Base-by-base conservation (phyloP, 2,329 filamentous ascomycete genomes). In the Dactylellina sp. region DNA sequence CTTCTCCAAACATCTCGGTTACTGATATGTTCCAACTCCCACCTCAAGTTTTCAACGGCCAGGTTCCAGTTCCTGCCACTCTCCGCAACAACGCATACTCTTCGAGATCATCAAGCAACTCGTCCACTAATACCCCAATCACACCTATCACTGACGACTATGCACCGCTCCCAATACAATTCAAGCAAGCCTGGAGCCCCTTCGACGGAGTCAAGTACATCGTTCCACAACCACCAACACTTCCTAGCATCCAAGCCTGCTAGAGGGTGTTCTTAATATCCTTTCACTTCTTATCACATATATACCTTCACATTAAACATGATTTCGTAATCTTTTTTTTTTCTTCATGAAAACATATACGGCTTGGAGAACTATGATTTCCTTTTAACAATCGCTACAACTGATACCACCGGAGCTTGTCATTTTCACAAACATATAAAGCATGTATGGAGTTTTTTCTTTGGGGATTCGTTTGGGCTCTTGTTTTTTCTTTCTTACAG, bases 1-100 rank as follows among this genome's bases (percentile, higher is more conserved):
- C 61, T 65, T 76, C 71, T 71, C 76, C 47, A 77, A 76, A 56
- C 65, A 75, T 63, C 59, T 76, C 75, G 25, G 76, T 76, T 40
- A 76, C 77, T 59, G 77, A 77, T 53, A 74, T 75, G 60, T 79
- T 78, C 62, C 65, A 78, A 53, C 75, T 77, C 28, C 71, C 77
- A 32, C 64, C 62, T 16, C 70, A 75, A 25, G 44, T 75, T 9
- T 71, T 75, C 50, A 75, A 72, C 37, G 72, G 65, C 40, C 76
- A 77, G 32, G 71, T 76, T 37, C 75, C 76, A 70, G 64, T 75
- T 53, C 64, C 75, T 50, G 76, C 76, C 46, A 71, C 74, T 53
- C 71, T 78, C 46, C 77, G 71, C 60, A 75, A 77, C 56, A 75
- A 65, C 28, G 60, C 44, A 12, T 75, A 78, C 64, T 78, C 77